Conservation (phyloP, 1,284 basidiomycete species). For the Apiotrichum porosum region DNA sequence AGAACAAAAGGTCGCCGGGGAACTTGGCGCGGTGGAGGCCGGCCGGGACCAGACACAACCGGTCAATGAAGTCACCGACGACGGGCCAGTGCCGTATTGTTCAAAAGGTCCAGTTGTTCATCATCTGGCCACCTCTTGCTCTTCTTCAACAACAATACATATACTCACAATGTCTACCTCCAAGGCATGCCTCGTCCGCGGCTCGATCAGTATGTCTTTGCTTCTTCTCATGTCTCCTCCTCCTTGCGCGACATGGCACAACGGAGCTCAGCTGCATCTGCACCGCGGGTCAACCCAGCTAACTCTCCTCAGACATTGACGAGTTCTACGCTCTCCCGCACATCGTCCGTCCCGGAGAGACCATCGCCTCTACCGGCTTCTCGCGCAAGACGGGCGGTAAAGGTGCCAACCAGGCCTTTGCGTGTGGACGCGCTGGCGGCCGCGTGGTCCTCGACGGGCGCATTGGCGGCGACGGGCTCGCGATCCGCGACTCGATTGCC, state of each 20-base stretch:
- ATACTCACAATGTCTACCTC: too few species aligned
- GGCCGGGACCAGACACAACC: too few species aligned
- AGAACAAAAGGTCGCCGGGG: too few species aligned
- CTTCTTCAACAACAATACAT: too few species aligned
- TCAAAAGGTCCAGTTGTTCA: too few species aligned
- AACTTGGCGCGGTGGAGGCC: too few species aligned
- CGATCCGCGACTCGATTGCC: constrained; percentile 31
- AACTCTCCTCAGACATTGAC: constrained; percentile 10
- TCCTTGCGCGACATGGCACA: background rate
- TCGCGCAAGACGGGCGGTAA: constrained; percentile 51
- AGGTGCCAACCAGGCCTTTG: constrained; percentile 51
- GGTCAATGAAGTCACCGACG: too few species aligned
- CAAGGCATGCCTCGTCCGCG: background rate
- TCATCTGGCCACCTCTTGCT: too few species aligned
- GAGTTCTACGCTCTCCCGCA: constrained; percentile 50
- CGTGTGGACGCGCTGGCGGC: constrained; percentile 47
- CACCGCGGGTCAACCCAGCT: background rate
- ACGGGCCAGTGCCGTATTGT: too few species aligned
- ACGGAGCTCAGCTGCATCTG: too few species aligned
- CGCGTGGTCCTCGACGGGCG: constrained; percentile 43
- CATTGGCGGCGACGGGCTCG: constrained; percentile 45
- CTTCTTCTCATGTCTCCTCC: background rate
- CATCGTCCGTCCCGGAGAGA: constrained; percentile 51
- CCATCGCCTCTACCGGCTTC: constrained; percentile 48
- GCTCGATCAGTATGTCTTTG: background rate